Percentiles rank a stretch among this genome's conserved stretches.
Conservation (phyloP, 768 basidiomycete genomes). For the Lentinula boryana region DNA sequence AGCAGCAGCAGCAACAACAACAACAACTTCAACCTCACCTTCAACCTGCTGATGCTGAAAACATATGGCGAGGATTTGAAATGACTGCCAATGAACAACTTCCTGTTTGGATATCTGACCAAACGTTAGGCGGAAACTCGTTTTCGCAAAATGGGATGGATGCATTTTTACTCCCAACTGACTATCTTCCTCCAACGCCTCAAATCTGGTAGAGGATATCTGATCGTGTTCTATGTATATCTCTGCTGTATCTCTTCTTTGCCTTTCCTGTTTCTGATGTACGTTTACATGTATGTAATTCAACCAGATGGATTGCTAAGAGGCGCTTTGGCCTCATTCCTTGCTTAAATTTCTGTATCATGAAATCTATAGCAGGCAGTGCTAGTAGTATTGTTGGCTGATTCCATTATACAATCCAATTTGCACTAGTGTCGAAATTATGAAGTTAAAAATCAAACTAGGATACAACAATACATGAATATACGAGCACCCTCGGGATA, state of each 20-base stretch:
- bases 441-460: neutral
- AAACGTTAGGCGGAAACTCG: constrained; percentile 68
- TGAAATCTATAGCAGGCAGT: too few species aligned
- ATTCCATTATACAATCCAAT: too few species aligned
- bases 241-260: neutral
- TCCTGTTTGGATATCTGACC: constrained; percentile 84
- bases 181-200: constrained; percentile 64
- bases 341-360: too few species aligned
- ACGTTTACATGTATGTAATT: neutral
- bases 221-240: constrained; percentile 4
- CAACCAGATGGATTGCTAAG: constrained; percentile 2
- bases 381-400: too few species aligned
- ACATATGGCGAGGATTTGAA: constrained; percentile 74
- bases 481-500: neutral
- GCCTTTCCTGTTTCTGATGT: neutral
- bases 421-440: too few species aligned
- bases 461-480: neutral
- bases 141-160: constrained; percentile 83
- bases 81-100: constrained; percentile 67
- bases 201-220: constrained; percentile 61
- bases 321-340: neutral
- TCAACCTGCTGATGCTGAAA: constrained; percentile 47
- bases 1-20: constrained; percentile 11
- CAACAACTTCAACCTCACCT: constrained; percentile 12
- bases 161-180: constrained; percentile 72